phyloP scores from a whole-genome alignment of 202 grass and related monocot species.

The Schoenoplectus triqueter region DNA sequence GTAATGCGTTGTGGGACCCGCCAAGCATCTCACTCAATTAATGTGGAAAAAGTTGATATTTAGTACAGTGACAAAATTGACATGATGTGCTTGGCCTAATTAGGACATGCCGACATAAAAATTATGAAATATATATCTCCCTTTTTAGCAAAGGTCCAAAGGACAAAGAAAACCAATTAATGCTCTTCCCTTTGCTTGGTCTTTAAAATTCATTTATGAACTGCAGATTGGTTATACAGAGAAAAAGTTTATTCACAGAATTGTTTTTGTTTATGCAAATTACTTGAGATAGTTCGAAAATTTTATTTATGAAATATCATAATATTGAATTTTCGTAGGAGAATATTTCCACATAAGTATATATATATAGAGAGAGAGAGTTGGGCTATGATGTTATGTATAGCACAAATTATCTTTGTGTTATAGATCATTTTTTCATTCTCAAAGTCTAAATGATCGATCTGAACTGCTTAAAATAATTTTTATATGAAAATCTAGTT shows the following conservation, averaged over 20 bases:
- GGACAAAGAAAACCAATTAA: background rate
- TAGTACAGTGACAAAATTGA: background rate
- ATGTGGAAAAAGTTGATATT: background rate
- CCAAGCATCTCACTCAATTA: slow-evolving; percentile 5
- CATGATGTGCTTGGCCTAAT: background rate
- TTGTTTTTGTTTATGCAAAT: background rate
- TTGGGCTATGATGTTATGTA: too few relatives aligned
- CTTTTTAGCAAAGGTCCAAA: background rate
- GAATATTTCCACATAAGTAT: too few relatives aligned
- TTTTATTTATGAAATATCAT: background rate
- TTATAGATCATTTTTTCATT: too few relatives aligned
- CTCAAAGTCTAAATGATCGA: too few relatives aligned
- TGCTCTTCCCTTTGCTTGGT: background rate
- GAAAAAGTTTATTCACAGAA: background rate
- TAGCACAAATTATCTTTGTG: too few relatives aligned
- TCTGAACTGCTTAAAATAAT: too few relatives aligned
- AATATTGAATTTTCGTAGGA: background rate
- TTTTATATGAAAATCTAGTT: too few relatives aligned
- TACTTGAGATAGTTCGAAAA: background rate
- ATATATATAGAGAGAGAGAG: too few relatives aligned
- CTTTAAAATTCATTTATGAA: background rate
- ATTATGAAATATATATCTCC: slow-evolving; percentile 4
- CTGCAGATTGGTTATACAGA: too few relatives aligned
- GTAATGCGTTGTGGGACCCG: background rate
- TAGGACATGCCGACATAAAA: slow-evolving; percentile 16